Percentiles rank a stretch among this genome's conserved stretches.
Conservation (phyloP, 2,329 filamentous ascomycete species). For the Phialemonium atrogriseum region DNA sequence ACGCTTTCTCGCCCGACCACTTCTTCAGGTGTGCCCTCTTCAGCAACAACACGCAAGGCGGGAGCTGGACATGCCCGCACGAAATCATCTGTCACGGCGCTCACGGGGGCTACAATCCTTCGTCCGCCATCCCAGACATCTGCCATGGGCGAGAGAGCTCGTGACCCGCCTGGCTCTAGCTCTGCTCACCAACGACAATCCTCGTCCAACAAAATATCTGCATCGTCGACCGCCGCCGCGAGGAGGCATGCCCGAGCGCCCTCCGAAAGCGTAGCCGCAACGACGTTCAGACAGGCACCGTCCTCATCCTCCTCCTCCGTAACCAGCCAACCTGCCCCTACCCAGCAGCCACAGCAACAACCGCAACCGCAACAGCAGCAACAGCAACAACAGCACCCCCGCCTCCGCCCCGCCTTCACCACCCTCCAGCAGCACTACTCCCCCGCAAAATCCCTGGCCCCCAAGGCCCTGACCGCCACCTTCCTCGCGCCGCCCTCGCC, state of each 20-base stretch:
- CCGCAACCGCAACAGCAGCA: conserved; percentile 6
- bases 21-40: conserved; percentile 16
- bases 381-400: conserved; percentile 8
- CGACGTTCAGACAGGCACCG: too few species aligned
- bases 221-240: too few species aligned
- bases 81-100: conserved; percentile 31
- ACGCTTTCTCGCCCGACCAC: conserved; percentile 16
- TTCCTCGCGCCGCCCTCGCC: conserved; percentile 53
- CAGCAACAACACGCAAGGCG: conserved; percentile 9
- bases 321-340: conserved; percentile 2
- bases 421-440: conserved; percentile 61
- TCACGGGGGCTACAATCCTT: conserved; percentile 28
- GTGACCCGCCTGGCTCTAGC: too few species aligned
- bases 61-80: conserved; percentile 25
- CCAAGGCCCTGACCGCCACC: conserved; percentile 53
- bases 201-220: too few species aligned
- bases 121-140: conserved; percentile 25
- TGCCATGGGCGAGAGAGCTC: conserved; percentile 7
- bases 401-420: conserved; percentile 48
- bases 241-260: too few species aligned
- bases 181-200: too few species aligned
- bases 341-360: background rate
- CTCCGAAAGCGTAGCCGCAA: too few species aligned
- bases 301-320: conserved; percentile 9
- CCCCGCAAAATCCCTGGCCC: conserved; percentile 50